Percentiles rank a stretch among this genome's conserved stretches.
phyloP scores from a whole-genome alignment of 2,329 filamentous ascomycete genomes.

The Hymenoscyphus scutula region DNA sequence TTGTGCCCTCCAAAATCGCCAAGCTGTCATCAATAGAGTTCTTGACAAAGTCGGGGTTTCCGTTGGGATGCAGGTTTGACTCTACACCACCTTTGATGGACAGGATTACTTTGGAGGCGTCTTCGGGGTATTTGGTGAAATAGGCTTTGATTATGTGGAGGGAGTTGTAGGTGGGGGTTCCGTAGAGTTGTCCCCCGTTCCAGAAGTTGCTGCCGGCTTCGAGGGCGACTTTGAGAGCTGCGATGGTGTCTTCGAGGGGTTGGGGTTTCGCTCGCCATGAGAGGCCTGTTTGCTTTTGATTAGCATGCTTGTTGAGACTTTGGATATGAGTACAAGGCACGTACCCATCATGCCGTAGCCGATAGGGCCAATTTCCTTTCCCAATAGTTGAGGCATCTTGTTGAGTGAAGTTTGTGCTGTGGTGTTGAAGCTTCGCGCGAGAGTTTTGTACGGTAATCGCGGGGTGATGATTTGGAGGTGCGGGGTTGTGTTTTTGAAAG shows the following conservation, averaged over 20 bases:
- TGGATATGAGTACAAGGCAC: not conserved
- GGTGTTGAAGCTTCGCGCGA: not conserved
- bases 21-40: constrained; percentile 58
- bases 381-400: constrained; percentile 14
- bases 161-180: constrained; percentile 55
- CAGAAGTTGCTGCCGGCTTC: constrained; percentile 47
- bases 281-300: constrained; percentile 22
- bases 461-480: not conserved
- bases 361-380: constrained; percentile 19
- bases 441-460: not conserved
- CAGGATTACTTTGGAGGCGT: constrained; percentile 59
- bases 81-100: constrained; percentile 59
- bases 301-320: not conserved
- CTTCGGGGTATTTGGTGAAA: constrained; percentile 60
- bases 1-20: constrained; percentile 45
- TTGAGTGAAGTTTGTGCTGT: not conserved
- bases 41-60: constrained; percentile 53
- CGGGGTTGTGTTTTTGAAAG: too few relatives aligned
- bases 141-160: constrained; percentile 58
- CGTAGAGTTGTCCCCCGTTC: constrained; percentile 66
- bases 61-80: constrained; percentile 44
- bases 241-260: constrained; percentile 48
- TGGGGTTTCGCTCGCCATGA: constrained; percentile 31
- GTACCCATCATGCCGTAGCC: constrained; percentile 21
- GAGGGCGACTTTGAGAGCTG: constrained; percentile 54